Evolutionary conservation across 108 stramenopile species (phyloP), one percentile per base, ranked within the genome.

Genomic region (Conticribra guillardii): DNA sequence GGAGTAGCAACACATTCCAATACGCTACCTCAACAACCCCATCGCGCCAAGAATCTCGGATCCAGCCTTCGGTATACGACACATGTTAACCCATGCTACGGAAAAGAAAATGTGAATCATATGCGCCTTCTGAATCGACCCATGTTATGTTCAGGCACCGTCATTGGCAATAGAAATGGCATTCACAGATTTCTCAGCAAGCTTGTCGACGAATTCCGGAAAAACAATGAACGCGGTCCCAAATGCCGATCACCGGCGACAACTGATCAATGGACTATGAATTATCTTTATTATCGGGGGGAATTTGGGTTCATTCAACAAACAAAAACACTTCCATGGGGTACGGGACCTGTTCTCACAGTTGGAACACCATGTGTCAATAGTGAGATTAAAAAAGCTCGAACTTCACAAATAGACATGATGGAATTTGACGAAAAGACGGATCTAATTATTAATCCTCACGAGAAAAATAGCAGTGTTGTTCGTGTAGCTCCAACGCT

Each of bases 141-240:
- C 19, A 92, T 92, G 85, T 49, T 92, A 9, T 92, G 91, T 67
- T 80, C 77, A n/a, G 91, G 91, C 16, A 88, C 89, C 3, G 88
- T 87, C 19, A 75, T 89, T 21, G 91, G 89, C 1, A 88, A 84
- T 3, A 56, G 86, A 50, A 61, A 64, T 26, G 91, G 85, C 16
- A 88, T 89, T 58, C 64, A 89, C 23, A 52, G 82, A 16, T 92
- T 89, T 63, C 60, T 92, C 0, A 64, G 84, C 4, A 73, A 78
- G 3, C 84, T 92, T 64, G 71, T 87, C 54, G 64, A 80, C n/a
- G 91, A 92, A 80, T 88, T 92, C 34, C 56, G 46, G 4, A 61
- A 61, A 76, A 83, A 83, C 30, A 67, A 60, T 14, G 79, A 64
- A 19, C 47, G 32, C 16, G 55, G 73, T 50, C 67, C 76, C 27